Conservation (phyloP, 805 yeast species). For the Deakozyma indianensis region DNA sequence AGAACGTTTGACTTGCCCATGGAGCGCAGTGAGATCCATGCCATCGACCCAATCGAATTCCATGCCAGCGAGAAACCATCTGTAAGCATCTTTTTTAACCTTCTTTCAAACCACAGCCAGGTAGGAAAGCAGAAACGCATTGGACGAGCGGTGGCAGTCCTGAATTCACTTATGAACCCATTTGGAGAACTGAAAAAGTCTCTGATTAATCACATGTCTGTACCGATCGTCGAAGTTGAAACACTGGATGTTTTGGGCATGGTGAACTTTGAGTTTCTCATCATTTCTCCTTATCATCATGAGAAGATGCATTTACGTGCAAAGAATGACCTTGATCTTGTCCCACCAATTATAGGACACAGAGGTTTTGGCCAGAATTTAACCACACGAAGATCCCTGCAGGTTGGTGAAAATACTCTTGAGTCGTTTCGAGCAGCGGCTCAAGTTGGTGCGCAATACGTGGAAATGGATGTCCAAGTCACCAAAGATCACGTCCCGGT, state of each 20-base stretch:
- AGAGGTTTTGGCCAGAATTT: slow-evolving; percentile 1
- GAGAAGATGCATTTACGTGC: background rate
- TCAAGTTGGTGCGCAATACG: background rate
- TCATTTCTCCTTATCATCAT: background rate
- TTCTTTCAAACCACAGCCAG: background rate
- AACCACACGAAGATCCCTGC: background rate
- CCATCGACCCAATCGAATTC: background rate
- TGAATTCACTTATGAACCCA: slow-evolving; percentile 1
- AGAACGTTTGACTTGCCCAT: background rate
- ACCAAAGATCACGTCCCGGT: slow-evolving; percentile 1
- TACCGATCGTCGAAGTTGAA: background rate
- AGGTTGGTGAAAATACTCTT: slow-evolving; percentile 1
- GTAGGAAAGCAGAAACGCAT: background rate
- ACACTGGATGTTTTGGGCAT: background rate
- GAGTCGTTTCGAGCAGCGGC: background rate
- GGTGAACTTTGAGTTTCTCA: background rate
- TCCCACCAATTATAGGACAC: background rate
- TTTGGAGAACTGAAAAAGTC: background rate
- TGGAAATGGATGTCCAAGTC: slow-evolving; percentile 1
- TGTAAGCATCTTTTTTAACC: background rate
- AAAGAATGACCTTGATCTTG: background rate
- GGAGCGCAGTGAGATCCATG: background rate
- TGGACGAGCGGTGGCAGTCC: background rate
- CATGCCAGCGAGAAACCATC: background rate
- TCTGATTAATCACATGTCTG: background rate